These are phyloP conservation scores for Tillandsia leiboldiana DNA, from an alignment of 176 grass and related monocot genomes.

Conservation along the genomic window DNA sequence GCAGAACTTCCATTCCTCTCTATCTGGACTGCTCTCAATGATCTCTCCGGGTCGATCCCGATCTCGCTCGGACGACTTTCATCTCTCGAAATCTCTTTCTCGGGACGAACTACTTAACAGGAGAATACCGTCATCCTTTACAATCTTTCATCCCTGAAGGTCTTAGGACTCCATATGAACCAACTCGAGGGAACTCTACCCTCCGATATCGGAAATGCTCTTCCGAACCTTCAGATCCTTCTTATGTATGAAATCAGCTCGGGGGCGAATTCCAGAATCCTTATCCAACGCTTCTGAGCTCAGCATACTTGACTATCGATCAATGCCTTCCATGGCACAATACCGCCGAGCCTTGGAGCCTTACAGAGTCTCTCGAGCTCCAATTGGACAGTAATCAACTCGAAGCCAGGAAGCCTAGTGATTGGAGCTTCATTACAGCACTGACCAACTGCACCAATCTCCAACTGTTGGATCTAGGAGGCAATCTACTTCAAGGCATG, in stretches of 20 bases:
- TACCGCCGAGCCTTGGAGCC: conserved; percentile 25
- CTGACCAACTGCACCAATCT: conserved; percentile 24
- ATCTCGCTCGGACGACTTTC: neutral
- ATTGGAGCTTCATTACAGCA: conserved; percentile 30
- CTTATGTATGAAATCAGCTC: neutral
- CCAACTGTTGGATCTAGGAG: neutral
- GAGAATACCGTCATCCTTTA: conserved; percentile 21
- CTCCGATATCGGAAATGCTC: conserved; percentile 14
- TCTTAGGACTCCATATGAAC: conserved; percentile 16
- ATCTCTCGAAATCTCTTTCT: neutral
- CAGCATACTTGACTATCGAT: neutral
- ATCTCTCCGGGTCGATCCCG: neutral
- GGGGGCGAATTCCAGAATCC: conserved; percentile 20
- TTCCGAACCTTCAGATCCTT: conserved; percentile 17
- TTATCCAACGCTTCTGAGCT: conserved; percentile 19
- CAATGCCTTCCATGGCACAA: conserved; percentile 26
- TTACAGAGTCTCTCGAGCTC: conserved; percentile 8
- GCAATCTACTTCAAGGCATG: conserved; percentile 24
- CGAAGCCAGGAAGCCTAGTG: neutral
- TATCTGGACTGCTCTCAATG: too few species aligned
- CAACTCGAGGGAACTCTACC: conserved; percentile 13
- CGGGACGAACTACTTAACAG: conserved; percentile 17
- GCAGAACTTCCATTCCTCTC: too few species aligned
- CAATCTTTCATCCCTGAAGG: conserved; percentile 5
- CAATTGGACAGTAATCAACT: conserved; percentile 7